Conservation (phyloP, 2,329 filamentous ascomycete genomes). For the Cordyceps farinosa region DNA sequence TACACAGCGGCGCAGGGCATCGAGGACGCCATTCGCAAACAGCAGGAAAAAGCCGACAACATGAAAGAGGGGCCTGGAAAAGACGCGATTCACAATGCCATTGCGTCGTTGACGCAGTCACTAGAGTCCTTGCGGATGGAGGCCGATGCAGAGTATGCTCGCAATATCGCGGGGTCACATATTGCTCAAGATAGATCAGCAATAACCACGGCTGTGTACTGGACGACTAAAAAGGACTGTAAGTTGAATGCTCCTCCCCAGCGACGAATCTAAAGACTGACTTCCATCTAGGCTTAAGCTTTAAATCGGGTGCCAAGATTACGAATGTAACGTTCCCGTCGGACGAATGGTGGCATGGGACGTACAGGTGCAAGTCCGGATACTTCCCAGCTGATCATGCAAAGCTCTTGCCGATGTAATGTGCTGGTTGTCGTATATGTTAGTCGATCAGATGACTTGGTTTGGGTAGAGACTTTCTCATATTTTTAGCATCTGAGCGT, state of each 20-base stretch:
- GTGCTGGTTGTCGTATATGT: not conserved
- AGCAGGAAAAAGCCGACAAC: constrained; percentile 30
- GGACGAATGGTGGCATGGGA: constrained; percentile 11
- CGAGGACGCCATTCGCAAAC: constrained; percentile 23
- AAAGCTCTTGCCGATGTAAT: not conserved
- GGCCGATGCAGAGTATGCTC: constrained; percentile 47
- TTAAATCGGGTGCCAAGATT: constrained; percentile 2
- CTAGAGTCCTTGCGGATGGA: constrained; percentile 40
- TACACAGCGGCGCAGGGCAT: constrained; percentile 35
- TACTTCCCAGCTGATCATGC: constrained; percentile 1
- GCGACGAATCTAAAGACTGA: not conserved
- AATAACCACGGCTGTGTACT: not conserved
- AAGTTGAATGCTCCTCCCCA: constrained; percentile 1
- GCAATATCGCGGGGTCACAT: constrained; percentile 34
- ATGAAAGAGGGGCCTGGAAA: constrained; percentile 25
- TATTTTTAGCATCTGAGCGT: not conserved
- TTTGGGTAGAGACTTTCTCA: not conserved
- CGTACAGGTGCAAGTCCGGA: constrained; percentile 9
- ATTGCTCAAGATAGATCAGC: not conserved
- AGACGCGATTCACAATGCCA: constrained; percentile 30
- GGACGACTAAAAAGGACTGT: not conserved
- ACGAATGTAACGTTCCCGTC: not conserved
- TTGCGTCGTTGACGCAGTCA: constrained; percentile 37
- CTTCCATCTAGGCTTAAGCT: not conserved
- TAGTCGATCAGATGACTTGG: not conserved